Base-by-base conservation (phyloP, 371 early-diverging fungal species). In the Mucor indicus region DNA sequence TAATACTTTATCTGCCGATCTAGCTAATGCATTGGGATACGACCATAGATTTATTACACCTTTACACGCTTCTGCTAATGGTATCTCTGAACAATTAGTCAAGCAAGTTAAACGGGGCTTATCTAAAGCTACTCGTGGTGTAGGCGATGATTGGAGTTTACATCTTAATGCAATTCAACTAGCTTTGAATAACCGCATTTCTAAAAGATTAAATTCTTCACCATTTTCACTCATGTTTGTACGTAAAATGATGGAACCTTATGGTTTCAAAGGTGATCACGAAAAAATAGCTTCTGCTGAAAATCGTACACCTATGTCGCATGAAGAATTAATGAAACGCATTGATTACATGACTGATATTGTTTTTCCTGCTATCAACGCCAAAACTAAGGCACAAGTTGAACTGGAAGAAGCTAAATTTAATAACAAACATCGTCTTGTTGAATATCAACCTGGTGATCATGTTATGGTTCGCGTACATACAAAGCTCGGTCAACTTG, bases 361-460 rank as follows among this genome's bases (percentile, higher is more conserved):
- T 6, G 53, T 62, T 3, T 67, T 62, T 17, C 62, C 62, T 0
- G 67, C 55, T 13, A 46, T 50, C 21, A 16, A 19, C 11, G 37
- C 33, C 16, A 4, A 21, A 16, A 24, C 44, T 3, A 23, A 40
- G 32, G n/a, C n/a, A 24, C 21, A 38, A 20, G 10, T 29, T 27
- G 27, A 50, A 12, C 12, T 22, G 9, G 17, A 29, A 22, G n/a
- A 30, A 16, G 23, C 15, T n/a, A 40, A 29, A 22, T 35, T 38
- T 30, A 21, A 44, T 20, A 38, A 20, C 6, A 43, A 19, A 4
- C 52, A 51, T 30, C 5, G 2, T 0, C 13, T 44, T 4, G 16
- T 31, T 1, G 38, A 44, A 6, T 22, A 21, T 31, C 46, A 19
- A 8, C 15, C 4, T 9, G 23, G n/a, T 11, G 25, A 37, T 36